Conservation (phyloP, 192 early-diverging fungal genomes). For the Coemansia sp. region DNA sequence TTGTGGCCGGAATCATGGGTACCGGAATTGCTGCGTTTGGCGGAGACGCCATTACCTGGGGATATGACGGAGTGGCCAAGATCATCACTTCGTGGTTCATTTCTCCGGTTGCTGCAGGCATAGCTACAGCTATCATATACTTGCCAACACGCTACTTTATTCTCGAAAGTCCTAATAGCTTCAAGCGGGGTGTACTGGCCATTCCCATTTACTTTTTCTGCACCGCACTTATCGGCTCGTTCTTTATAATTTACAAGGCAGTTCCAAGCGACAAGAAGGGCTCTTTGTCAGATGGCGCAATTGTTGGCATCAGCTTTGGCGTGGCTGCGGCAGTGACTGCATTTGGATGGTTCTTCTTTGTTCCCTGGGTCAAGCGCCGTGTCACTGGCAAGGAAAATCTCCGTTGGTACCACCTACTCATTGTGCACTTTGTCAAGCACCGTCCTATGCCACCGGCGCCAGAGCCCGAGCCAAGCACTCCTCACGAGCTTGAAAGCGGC, state of each 20-base stretch:
- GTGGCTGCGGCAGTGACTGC: constrained; percentile 56
- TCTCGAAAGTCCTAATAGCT: constrained; percentile 60
- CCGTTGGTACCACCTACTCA: constrained; percentile 70
- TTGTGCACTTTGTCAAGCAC: constrained; percentile 58
- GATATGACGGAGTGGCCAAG: constrained; percentile 49
- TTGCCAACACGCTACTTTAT: constrained; percentile 63
- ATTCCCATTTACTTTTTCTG: constrained; percentile 71
- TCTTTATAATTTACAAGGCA: constrained; percentile 74
- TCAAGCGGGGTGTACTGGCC: constrained; percentile 63
- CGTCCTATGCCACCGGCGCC: constrained; percentile 44
- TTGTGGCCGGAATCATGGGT: constrained; percentile 76
- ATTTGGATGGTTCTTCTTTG: constrained; percentile 63
- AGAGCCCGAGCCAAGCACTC: constrained; percentile 14
- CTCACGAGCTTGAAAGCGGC: constrained; percentile 30
- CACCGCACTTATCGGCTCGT: constrained; percentile 61
- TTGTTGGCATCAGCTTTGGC: constrained; percentile 65
- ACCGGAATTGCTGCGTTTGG: constrained; percentile 74
- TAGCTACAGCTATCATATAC: constrained; percentile 65
- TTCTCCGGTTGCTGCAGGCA: constrained; percentile 65
- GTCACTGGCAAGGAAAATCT: constrained; percentile 65
- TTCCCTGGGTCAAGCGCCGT: constrained; percentile 63
- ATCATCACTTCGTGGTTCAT: constrained; percentile 79
- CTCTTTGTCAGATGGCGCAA: constrained; percentile 45
- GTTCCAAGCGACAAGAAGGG: constrained; percentile 54
- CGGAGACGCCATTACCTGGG: constrained; percentile 61